Base-by-base conservation (phyloP, 2,329 filamentous ascomycete genomes). In the Fusarium liriodendri region DNA sequence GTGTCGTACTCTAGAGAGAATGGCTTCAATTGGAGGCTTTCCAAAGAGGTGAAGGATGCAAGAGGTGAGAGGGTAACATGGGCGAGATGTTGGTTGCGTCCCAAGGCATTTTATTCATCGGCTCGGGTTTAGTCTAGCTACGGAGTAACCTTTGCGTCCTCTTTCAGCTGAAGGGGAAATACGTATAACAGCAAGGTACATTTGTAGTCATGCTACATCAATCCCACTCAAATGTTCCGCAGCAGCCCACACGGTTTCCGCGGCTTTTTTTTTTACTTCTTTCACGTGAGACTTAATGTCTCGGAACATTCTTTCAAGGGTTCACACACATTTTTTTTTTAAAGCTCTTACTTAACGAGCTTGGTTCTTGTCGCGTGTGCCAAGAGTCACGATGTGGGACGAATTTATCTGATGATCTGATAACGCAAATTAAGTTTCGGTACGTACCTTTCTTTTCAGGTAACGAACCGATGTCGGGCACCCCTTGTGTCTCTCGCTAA, bases 381-480 rank as follows among this genome's bases (percentile, higher is more conserved):
- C 59, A 45, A 55, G 45, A 42, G 47, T 35, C 67, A 63, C 61
- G 52, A 66, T 69, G 69, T 69, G 64, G 64, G 60, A 35, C 38
- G 42, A 22, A 37, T 77, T 78, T 81, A 82, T 82, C 80, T 75
- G 80, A 82, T 81, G 71, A 82, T 82, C 80, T 78, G 80, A 82
- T 82, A 81, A 82, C 52, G n/a, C 22, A 22, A 59, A 29, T 22
- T 22, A 38, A 29, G 20, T 35, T 35, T 37, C 18, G 38, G 58
- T 67, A 38, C 60, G 22, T 42, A 63, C 18, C 14, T 13, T 16
- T 22, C 18, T 33, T 33, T 47, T 18, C 27, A 33, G 45, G 45
- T 50, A 29, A n/a, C 25, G 18, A 64, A 55, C 64, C 67, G 67
- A 64, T 70, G 52, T 70, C 64, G 64, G 67, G 35, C 35, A 37